Evolutionary conservation across 148 eudicot genomes (phyloP), one percentile per base, ranked within the genome.

Genomic region (Linanthus parryae): DNA sequence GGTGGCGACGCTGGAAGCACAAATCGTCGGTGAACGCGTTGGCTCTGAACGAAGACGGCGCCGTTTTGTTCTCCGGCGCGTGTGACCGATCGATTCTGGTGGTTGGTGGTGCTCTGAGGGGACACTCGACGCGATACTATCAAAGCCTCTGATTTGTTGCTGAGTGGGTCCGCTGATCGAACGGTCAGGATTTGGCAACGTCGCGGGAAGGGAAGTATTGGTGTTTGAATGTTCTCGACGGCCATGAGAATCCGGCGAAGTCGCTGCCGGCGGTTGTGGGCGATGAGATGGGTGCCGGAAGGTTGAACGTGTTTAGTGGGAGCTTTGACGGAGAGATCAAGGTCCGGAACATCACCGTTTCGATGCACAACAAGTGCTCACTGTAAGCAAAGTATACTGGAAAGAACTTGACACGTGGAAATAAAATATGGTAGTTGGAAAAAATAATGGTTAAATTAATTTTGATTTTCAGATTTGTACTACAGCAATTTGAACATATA

Each of bases 131-230:
- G 91, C 95, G 1, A 71, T 87, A 1, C 46, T 87, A 4, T 73
- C 30, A 62, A 68, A 40, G 75, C 71, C 56, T 67, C 98, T 14
- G 64, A 86, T 49, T 52, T 91, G 51, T 35, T 91, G 20, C 72
- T 45, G 51, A 87, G 98, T 62, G 98, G 98, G 40, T 86, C 97
- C 26, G 80, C 87, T 20, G 98, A 91, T 61, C 70, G 64, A 56
- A 91, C 84, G 3, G 72, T 87, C 33, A 81, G 95, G 60, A 66
- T 91, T 61, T 91, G 98, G 98, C 73, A 72, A 73, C 70, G 63
- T 21, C 44, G 33, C 12, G 84, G 56, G 18, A 42, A 0, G 82
- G 54, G 21, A 60, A 57, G 19, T 83, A 76, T 65, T 58, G 69
- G 63, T 86, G 98, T 58, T 63, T 79, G 52, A 76, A 77, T 29